Percentiles rank a stretch among this genome's conserved stretches.
Evolutionary conservation across 2,329 filamentous ascomycete genomes (phyloP).

Genomic region (Colletotrichum eremochloae): DNA sequence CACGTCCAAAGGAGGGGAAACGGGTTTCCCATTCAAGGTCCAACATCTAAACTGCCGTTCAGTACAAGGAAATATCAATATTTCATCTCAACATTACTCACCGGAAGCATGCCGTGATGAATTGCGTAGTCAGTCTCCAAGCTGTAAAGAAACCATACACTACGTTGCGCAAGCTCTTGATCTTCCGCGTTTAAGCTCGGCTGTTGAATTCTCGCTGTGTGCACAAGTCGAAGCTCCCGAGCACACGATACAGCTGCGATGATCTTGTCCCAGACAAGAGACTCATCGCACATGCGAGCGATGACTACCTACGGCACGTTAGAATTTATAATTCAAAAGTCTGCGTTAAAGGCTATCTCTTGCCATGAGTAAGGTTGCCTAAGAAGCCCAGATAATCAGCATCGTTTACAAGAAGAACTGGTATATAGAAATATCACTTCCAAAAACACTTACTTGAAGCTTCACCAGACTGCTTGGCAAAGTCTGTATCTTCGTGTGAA

Average conservation of each 20-base stretch:
- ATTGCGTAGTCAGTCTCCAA: constrained; percentile 31
- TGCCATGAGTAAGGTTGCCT: constrained; percentile 17
- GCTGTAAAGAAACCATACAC: constrained; percentile 38
- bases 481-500: not conserved
- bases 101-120: constrained; percentile 34
- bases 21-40: constrained; percentile 27
- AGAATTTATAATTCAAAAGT: not conserved
- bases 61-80: not conserved
- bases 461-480: constrained; percentile 24
- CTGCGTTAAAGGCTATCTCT: not conserved
- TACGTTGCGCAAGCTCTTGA: constrained; percentile 20
- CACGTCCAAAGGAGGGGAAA: constrained; percentile 24
- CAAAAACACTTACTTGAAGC: constrained; percentile 9
- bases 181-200: constrained; percentile 24
- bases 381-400: not conserved
- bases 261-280: constrained; percentile 27
- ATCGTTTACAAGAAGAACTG: not conserved
- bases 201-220: constrained; percentile 26
- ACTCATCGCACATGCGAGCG: constrained; percentile 27
- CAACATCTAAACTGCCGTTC: constrained; percentile 7
- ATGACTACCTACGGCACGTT: constrained; percentile 21
- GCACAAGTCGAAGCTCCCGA: constrained; percentile 32
- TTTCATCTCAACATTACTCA: not conserved
- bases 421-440: no score
- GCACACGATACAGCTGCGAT: constrained; percentile 33